A percentile compares a stretch with the other conserved stretches of the same genome.
phyloP scores from a whole-genome alignment of 2,329 filamentous ascomycete species.

The Microdochium trichocladiopsis region DNA sequence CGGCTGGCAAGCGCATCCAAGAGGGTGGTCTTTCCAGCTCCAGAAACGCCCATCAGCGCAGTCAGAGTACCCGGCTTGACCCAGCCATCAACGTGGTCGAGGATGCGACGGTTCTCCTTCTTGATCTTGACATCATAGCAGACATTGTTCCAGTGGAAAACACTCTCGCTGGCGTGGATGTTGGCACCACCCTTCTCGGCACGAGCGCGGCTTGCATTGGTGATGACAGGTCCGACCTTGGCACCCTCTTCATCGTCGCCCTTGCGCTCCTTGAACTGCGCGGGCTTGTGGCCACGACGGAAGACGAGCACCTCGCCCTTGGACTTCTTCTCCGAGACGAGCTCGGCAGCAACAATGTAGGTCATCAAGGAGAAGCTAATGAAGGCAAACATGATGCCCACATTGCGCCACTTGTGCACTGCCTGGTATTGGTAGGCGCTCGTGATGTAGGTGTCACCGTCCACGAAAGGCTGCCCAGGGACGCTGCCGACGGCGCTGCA shows the following conservation, averaged over 20 bases:
- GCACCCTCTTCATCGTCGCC: conserved; percentile 50
- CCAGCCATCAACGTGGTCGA: conserved; percentile 86
- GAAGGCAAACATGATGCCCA: conserved; percentile 62
- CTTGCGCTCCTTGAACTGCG: conserved; percentile 51
- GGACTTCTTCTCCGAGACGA: conserved; percentile 59
- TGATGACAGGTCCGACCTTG: conserved; percentile 36
- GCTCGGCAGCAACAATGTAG: conserved; percentile 61
- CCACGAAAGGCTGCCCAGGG: conserved; percentile 41
- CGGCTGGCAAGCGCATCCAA: conserved; percentile 80
- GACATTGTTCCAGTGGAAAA: conserved; percentile 82
- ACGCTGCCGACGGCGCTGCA: conserved; percentile 55
- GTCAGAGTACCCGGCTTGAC: conserved; percentile 89
- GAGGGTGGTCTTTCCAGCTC: conserved; percentile 91
- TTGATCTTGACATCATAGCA: conserved; percentile 78
- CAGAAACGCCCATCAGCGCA: conserved; percentile 84
- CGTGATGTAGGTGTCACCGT: conserved; percentile 50
- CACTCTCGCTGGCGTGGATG: conserved; percentile 55
- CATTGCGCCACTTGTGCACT: conserved; percentile 61
- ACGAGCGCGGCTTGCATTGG: conserved; percentile 34
- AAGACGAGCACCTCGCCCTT: conserved; percentile 75
- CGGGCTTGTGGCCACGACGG: conserved; percentile 59
- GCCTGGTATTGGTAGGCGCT: conserved; percentile 49
- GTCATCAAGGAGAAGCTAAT: conserved; percentile 51
- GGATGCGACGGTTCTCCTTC: conserved; percentile 62
- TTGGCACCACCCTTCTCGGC: conserved; percentile 31